Base-by-base conservation (phyloP, 1,284 basidiomycete species). In the Rhodofomes roseus region DNA sequence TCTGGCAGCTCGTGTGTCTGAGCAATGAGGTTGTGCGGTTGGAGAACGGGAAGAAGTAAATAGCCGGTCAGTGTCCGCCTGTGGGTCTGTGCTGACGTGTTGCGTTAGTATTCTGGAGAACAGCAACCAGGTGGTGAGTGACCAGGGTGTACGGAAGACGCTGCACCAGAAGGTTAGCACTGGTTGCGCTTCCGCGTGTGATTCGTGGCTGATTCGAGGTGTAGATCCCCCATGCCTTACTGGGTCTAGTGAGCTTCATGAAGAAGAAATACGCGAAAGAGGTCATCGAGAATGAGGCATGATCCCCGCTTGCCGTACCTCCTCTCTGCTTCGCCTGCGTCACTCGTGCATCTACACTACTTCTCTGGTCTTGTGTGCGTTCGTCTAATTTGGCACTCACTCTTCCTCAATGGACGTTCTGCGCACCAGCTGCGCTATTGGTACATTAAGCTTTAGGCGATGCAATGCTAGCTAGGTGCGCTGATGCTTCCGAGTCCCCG, bases 21-120 rank as follows among this genome's bases (percentile, higher is more conserved):
- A 91, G 89, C 70, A 92, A 92, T 67, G 90, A 92, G 74, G 85
- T 85, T 58, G 90, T 87, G 73, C 75, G 88, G 65, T 74, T 93
- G 71, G 89, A 91, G 76, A 92, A 92, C 68, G 89, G 92, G 82
- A 91, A 91, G 74, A 90, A 90, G 89, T 92, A 68, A 36, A 88
- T 46, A 81, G 22, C 3, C 27, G 34, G 2, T 27, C 41, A 59
- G 43, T 57, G 18, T n/a, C 40, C 55, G 57, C 44, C 20, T 46
- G 34, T 44, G 39, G 4, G 37, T n/a, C n/a, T 56, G 55, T 36
- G 12, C 12, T 55, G n/a, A 20, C 18, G 16, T n/a, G n/a, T 14
- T 25, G 5, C 23, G 29, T 59, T 63, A 92, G 90, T 66, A 70
- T 77, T 20, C 73, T 90, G 43, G 90, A 92, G 68, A 82, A 82